phyloP scores from a whole-genome alignment of 208 protist genomes.

The Trypanosoma platydactyli region DNA sequence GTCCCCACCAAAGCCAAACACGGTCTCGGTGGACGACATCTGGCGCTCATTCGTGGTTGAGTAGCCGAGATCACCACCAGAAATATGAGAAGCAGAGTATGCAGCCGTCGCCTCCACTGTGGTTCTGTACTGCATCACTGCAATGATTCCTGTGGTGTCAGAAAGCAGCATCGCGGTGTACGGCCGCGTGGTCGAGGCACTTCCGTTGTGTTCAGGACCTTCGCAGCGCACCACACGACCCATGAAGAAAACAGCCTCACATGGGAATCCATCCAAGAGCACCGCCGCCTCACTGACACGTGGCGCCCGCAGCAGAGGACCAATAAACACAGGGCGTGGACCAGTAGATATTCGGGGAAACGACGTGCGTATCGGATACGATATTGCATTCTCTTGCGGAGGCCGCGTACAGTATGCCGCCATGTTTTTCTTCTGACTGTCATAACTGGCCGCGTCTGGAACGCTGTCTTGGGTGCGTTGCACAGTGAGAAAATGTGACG shows the following conservation, averaged over 20 bases:
- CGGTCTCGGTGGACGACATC: not conserved
- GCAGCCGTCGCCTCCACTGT: not conserved
- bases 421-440: not conserved
- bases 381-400: not conserved
- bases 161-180: slow-evolving; percentile 35
- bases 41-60: not conserved
- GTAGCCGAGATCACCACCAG: not conserved
- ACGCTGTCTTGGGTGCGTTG: not conserved
- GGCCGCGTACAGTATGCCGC: not conserved
- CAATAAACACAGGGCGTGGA: slow-evolving; percentile 20
- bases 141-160: slow-evolving; percentile 32
- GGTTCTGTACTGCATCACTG: slow-evolving; percentile 33
- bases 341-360: not conserved
- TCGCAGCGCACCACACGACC: slow-evolving; percentile 49
- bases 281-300: slow-evolving; percentile 48
- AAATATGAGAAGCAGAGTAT: not conserved
- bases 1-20: not conserved
- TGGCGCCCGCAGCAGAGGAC: slow-evolving; percentile 10
- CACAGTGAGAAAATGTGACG: slow-evolving; percentile 23
- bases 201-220: slow-evolving; percentile 24
- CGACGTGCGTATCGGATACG: not conserved
- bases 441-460: not conserved
- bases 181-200: slow-evolving; percentile 11
- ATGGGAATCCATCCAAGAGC: slow-evolving; percentile 38
- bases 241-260: slow-evolving; percentile 41